Evolutionary conservation across 2,329 filamentous ascomycete species (phyloP).

Genomic region (Ceratocystis colombiana): DNA sequence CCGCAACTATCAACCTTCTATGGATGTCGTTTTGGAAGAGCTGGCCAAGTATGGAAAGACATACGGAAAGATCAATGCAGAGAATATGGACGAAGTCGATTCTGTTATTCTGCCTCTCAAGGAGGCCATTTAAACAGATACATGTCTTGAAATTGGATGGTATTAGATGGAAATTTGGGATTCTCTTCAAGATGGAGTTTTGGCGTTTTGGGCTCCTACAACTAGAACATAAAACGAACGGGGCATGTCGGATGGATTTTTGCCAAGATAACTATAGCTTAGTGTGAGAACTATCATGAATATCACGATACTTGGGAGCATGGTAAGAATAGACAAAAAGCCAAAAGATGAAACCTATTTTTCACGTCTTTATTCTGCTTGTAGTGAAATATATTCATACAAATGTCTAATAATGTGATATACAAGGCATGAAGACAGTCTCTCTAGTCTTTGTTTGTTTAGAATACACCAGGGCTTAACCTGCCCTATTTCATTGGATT

Average conservation of each 20-base stretch:
- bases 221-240: background rate
- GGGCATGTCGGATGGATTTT: slow-evolving; percentile 47
- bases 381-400: slow-evolving; percentile 17
- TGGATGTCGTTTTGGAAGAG: slow-evolving; percentile 57
- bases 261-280: slow-evolving; percentile 62
- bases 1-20: slow-evolving; percentile 79
- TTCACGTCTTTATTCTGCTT: background rate
- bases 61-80: slow-evolving; percentile 59
- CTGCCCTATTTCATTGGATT: background rate
- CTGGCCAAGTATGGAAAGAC: slow-evolving; percentile 47
- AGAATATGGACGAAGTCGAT: slow-evolving; percentile 81
- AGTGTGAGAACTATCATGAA: slow-evolving; percentile 40
- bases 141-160: background rate
- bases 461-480: background rate
- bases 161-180: background rate
- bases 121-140: slow-evolving; percentile 18
- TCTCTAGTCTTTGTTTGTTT: background rate
- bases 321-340: background rate
- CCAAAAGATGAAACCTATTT: slow-evolving; percentile 6
- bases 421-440: slow-evolving; percentile 18
- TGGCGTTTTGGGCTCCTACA: slow-evolving; percentile 21
- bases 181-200: slow-evolving; percentile 19
- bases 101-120: slow-evolving; percentile 55
- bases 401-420: slow-evolving; percentile 21
- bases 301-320: background rate